phyloP scores from a whole-genome alignment of 2,329 filamentous ascomycete genomes.

The Fusarium robinianum region DNA sequence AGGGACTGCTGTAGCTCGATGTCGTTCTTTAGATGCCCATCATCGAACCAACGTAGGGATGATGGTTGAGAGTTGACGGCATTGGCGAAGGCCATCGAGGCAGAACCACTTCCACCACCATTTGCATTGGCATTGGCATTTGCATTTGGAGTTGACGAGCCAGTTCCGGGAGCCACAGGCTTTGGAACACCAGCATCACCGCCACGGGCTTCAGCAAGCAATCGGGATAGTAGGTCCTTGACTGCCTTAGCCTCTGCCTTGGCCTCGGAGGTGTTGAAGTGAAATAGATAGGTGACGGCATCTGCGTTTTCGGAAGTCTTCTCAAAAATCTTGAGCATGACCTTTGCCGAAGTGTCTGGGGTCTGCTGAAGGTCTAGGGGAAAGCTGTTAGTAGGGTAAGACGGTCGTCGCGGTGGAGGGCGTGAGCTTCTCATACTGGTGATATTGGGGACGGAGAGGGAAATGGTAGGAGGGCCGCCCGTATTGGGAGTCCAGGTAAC shows the following conservation, averaged over 20 bases:
- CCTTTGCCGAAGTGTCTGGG: conserved; percentile 82
- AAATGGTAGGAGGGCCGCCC: conserved; percentile 66
- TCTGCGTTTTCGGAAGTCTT: conserved; percentile 63
- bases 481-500: conserved; percentile 81
- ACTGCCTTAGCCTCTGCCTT: conserved; percentile 83
- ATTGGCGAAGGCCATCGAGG: conserved; percentile 77
- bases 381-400: conserved; percentile 5
- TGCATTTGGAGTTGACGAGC: conserved; percentile 36
- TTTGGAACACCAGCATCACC: conserved; percentile 57
- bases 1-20: conserved; percentile 85
- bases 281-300: conserved; percentile 78
- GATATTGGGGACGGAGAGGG: conserved; percentile 74
- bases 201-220: conserved; percentile 72
- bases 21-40: conserved; percentile 75
- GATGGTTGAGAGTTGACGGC: conserved; percentile 62
- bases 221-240: conserved; percentile 77
- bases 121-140: too few species aligned
- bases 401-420: conserved; percentile 6
- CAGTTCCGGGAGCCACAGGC: conserved; percentile 44
- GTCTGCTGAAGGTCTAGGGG: conserved; percentile 87
- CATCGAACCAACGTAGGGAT: conserved; percentile 75
- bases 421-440: conserved; percentile 62
- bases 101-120: conserved; percentile 55
- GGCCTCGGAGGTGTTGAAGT: conserved; percentile 81
- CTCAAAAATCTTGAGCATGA: conserved; percentile 91